These are phyloP conservation scores for Saccharomyces paradoxus DNA, from an alignment of 805 yeast species.

Conservation along the genomic window DNA sequence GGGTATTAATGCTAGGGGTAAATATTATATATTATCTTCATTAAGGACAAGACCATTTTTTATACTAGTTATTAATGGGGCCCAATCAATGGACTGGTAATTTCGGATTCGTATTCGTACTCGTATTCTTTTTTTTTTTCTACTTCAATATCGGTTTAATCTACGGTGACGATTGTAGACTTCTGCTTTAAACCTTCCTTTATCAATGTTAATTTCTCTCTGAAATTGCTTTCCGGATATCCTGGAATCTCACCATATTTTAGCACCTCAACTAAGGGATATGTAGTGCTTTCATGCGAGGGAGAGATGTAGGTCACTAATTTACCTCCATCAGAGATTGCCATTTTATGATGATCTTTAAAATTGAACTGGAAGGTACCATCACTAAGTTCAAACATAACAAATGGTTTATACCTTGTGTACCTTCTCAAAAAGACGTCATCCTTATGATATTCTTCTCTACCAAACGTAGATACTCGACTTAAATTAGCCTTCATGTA, in stretches of 20 bases:
- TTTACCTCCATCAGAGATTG: conserved; percentile 68
- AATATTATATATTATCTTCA: background rate
- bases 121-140: no score
- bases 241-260: conserved; percentile 42
- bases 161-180: conserved; percentile 26
- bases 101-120: background rate
- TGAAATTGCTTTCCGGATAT: conserved; percentile 37
- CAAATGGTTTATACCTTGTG: conserved; percentile 67
- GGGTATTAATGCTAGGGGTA: background rate
- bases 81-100: background rate
- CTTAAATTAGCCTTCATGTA: conserved; percentile 89
- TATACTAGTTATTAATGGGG: background rate
- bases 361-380: conserved; percentile 92
- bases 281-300: conserved; percentile 59
- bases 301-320: conserved; percentile 78
- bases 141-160: conserved; percentile 4
- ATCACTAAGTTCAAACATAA: conserved; percentile 88
- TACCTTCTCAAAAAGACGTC: conserved; percentile 75
- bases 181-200: conserved; percentile 52
- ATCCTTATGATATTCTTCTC: conserved; percentile 49
- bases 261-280: conserved; percentile 43
- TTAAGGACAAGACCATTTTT: background rate
- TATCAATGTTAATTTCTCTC: conserved; percentile 45
- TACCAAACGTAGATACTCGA: conserved; percentile 52
- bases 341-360: conserved; percentile 86